Evolutionary conservation across 2,329 filamentous ascomycete species (phyloP), one percentile per base, ranked within the genome.

Genomic region (Spiromastix sp.): DNA sequence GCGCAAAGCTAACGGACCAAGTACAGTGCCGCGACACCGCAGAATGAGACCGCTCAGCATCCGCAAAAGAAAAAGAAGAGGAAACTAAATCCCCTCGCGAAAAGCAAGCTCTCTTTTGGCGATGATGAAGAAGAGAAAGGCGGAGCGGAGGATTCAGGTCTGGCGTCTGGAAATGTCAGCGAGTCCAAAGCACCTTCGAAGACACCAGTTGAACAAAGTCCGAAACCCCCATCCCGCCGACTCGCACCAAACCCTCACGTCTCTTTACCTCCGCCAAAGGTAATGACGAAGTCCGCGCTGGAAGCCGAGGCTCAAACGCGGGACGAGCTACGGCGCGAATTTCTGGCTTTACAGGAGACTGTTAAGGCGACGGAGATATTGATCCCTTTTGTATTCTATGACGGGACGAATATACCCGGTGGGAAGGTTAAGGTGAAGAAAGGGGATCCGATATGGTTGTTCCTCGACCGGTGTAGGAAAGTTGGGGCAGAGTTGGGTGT

Each of bases 301-400:
- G 75, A 85, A 25, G 77, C 79, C 16, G 89, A 94, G 57, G 82
- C 85, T 3, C 73, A 81, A 37, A 77, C 85, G 45, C 72, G 83
- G 43, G 85, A 91, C 48, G 61, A 72, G 10, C 63, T 89, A 32
- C 72, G 83, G 7, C 82, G 80, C 42, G 80, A 96, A 52, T 98
- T 94, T 49, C 57, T 93, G 30, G 67, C 67, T 7, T 72, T 89
- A 39, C 91, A 95, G 55, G 85, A 93, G 42, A 76, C 79, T 0
- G 82, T 96, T 45, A 94, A 93, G 62, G 76, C 77, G 13, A 87
- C 86, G 6, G 87, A 95, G 52, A 83, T 98, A 36, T 71, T 82
- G 11, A 80, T 98, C 20, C 91, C 91, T 0, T 98, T 96, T 57
- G 85, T 96, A 3, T 96, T 96, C 55, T 96, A 95, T 62, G 89